Evolutionary conservation across 805 yeast species (phyloP).

Genomic region (Kodamaea restingae): DNA sequence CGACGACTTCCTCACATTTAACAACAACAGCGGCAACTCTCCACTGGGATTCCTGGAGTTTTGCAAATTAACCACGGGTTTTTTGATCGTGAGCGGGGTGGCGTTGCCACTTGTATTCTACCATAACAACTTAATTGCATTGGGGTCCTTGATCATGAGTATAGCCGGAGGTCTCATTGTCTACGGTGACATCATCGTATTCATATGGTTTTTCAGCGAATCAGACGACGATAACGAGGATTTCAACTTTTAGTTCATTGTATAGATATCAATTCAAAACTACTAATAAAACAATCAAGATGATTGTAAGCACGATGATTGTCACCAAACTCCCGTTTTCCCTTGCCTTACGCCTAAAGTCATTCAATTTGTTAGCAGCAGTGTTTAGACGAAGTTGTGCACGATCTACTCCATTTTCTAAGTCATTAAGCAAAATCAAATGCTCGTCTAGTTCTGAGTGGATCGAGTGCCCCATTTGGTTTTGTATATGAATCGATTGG

Average conservation of each 20-base stretch:
- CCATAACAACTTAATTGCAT: constrained; percentile 33
- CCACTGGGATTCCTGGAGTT: constrained; percentile 38
- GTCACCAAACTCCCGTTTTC: constrained; percentile 44
- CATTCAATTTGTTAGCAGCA: constrained; percentile 28
- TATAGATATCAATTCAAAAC: constrained; percentile 30
- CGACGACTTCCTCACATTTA: constrained; percentile 43
- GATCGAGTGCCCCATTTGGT: constrained; percentile 36
- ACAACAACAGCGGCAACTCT: constrained; percentile 35
- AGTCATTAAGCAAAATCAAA: constrained; percentile 36
- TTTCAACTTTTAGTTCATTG: constrained; percentile 31
- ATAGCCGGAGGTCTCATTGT: constrained; percentile 42
- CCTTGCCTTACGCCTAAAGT: constrained; percentile 29
- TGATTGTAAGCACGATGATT: constrained; percentile 37
- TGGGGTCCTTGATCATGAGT: constrained; percentile 43
- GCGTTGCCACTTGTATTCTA: constrained; percentile 40
- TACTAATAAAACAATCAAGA: constrained; percentile 36
- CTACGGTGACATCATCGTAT: constrained; percentile 40
- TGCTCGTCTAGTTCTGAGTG: constrained; percentile 41
- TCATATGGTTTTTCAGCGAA: constrained; percentile 45
- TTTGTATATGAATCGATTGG: constrained; percentile 32
- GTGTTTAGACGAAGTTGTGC: constrained; percentile 28
- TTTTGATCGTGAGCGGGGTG: constrained; percentile 41
- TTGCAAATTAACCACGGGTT: constrained; percentile 37
- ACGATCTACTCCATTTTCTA: constrained; percentile 39
- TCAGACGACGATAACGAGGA: constrained; percentile 44